Evolutionary conservation across 805 yeast species (phyloP), one percentile per base, ranked within the genome.

Genomic region (Huiozyma naganishii): DNA sequence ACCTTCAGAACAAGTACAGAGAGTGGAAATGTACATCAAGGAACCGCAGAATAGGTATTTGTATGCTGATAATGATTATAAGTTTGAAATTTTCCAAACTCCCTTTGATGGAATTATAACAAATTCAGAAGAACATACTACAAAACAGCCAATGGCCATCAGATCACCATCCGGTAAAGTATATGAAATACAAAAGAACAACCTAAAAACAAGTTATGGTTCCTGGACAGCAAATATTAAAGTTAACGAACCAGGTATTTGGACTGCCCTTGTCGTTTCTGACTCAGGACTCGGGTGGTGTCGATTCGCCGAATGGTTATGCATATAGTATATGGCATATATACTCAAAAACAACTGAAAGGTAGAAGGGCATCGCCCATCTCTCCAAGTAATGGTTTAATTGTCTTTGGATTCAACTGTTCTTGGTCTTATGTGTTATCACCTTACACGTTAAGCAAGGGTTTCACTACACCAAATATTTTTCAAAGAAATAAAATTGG

Each of bases 241-340:
- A 45, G 69, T 86, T 45, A 73, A 72, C 48, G 96, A 89, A 57
- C 59, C 65, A 1, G 98, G 98, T 2, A 59, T 72, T 12, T 92
- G 95, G 86, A 73, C 89, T 45, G 90, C 87, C 1, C 72, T 89
- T 39, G 86, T 86, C 0, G 75, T 83, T 35, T 81, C 86, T 7
- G 90, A 86, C 49, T 75, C 79, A 36, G 85, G 84, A 4, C 72
- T 72, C 43, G 80, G 87, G 43, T 85, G 95, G 86, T 82, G 87
- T 54, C 86, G 84, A 3, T 87, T 85, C 64, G 88, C 95, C 10
- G 95, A 88, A 62, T 90, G 98, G 98, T 68, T 69, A 30, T 82
- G 90, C 61, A 60, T 66, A 9, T 45, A 29, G 38, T 6, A 17
- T 30, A 27, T 12, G 23, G 27, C 27, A 36, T 36, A 36, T 34